Evolutionary conservation across 805 yeast genomes (phyloP), one percentile per base, ranked within the genome.

Genomic region (Yamadazyma sp.): DNA sequence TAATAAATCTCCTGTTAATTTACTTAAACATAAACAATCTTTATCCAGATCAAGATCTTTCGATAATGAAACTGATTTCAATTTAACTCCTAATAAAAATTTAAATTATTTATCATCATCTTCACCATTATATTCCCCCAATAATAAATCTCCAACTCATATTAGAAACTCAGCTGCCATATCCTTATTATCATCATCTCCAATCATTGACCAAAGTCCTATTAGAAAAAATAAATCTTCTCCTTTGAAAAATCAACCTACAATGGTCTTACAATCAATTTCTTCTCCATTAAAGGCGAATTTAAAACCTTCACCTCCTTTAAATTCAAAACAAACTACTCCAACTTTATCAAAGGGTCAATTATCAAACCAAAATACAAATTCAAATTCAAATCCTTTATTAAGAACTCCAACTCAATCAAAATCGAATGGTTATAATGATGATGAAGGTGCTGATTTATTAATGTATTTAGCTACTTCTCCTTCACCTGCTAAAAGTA

Each of bases 381-480:
- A 27, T 15, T 7, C 15, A 4, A n/a, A 14, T 14, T n/a, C 32
- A 29, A 38, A 48, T 25, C 28, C 37, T 2, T 24, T 51, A 15
- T 55, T 60, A 38, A 55, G 54, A 27, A 67, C 72, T 0, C 72
- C 73, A 3, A 64, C 69, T 2, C 68, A 62, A 40, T 45, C 57
- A 1, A 43, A 49, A 31, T 27, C 27, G 14, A 44, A 45, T 18
- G 54, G 49, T 19, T 44, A 47, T 30, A 57, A 62, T 31, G 70
- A 68, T 43, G 60, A 60, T 22, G 93, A 84, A 57, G 95, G 94
- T 10, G 95, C 94, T 1, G 91, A 82, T 54, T 61, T 86, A 42
- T 69, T 86, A 42, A 74, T 86, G 76, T 86, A 76, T 56, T 65
- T 86, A 47, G 94, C 95, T 2, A 82, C 89, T 5, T 83, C 93